Conservation (phyloP, 768 basidiomycete species). For the Tricholoma matsutake region DNA sequence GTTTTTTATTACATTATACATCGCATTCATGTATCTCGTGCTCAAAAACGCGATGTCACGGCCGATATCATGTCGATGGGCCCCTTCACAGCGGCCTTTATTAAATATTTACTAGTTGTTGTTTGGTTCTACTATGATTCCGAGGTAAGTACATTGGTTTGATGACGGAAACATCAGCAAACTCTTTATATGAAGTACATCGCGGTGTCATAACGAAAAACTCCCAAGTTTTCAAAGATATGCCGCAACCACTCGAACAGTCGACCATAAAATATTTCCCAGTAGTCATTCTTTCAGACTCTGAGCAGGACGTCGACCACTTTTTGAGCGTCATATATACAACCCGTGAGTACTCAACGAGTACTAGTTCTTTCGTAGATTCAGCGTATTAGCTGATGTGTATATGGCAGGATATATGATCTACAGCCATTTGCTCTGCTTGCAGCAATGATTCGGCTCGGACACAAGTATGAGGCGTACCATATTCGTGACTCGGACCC, state of each 20-base stretch:
- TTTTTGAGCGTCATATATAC: background rate
- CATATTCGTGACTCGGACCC: conserved; percentile 7
- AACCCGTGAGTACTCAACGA: too few species aligned
- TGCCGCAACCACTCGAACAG: background rate
- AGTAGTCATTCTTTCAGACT: background rate
- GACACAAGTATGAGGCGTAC: conserved; percentile 14
- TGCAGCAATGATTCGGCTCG: conserved; percentile 16
- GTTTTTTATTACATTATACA: too few species aligned
- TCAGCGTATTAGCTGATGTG: background rate
- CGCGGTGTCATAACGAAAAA: background rate
- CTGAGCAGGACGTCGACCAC: background rate
- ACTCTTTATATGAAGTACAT: conserved; percentile 2
- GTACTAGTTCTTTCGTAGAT: background rate
- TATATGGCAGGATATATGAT: background rate
- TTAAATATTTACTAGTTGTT: too few species aligned
- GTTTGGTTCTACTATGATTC: too few species aligned
- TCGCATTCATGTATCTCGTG: too few species aligned
- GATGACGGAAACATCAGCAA: background rate
- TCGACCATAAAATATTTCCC: background rate
- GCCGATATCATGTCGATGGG: too few species aligned
- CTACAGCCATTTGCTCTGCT: conserved; percentile 1
- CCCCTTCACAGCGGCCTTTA: too few species aligned
- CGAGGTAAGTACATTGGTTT: background rate
- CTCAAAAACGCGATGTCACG: too few species aligned
- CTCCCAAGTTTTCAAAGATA: background rate